These are phyloP conservation scores for Exutisphaerella laricina DNA, from an alignment of 2,329 filamentous ascomycete species.

Conservation along the genomic window DNA sequence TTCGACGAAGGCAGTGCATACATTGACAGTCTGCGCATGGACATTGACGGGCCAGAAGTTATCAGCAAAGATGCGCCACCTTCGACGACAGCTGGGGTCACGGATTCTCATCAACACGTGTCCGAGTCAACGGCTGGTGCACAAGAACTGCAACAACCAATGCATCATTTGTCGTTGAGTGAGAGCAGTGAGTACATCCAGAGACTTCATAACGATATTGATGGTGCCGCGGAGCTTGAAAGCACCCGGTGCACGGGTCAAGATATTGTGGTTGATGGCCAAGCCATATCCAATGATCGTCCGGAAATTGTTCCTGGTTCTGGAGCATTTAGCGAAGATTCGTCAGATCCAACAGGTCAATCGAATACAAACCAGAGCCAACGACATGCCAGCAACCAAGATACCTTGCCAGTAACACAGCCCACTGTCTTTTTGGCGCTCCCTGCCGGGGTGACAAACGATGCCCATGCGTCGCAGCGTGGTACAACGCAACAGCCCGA, in stretches of 20 bases:
- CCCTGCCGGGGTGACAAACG: not conserved
- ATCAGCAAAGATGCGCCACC: not conserved
- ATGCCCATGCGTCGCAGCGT: not conserved
- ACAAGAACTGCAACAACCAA: not conserved
- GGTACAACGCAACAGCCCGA: not conserved
- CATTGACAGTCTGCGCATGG: not conserved
- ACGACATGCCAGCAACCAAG: constrained; percentile 4
- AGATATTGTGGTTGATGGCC: not conserved
- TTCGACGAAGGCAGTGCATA: not conserved
- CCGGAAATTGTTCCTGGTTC: constrained; percentile 14
- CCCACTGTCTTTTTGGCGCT: not conserved
- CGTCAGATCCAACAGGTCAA: not conserved
- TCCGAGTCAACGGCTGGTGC: too few relatives aligned
- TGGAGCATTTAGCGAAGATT: constrained; percentile 4
- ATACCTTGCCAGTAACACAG: not conserved
- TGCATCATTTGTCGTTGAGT: not conserved
- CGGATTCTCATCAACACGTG: too few relatives aligned
- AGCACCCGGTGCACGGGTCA: too few relatives aligned
- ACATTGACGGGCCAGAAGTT: not conserved
- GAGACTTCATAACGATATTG: constrained; percentile 3
- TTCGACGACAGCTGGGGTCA: too few relatives aligned
- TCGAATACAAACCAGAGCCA: constrained; percentile 2
- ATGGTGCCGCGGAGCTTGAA: too few relatives aligned
- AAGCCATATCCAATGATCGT: constrained; percentile 5
- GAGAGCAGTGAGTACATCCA: constrained; percentile 1